Evolutionary conservation across 371 early-diverging fungal species (phyloP), one percentile per base, ranked within the genome.

Genomic region (Cladochytrium tenue): DNA sequence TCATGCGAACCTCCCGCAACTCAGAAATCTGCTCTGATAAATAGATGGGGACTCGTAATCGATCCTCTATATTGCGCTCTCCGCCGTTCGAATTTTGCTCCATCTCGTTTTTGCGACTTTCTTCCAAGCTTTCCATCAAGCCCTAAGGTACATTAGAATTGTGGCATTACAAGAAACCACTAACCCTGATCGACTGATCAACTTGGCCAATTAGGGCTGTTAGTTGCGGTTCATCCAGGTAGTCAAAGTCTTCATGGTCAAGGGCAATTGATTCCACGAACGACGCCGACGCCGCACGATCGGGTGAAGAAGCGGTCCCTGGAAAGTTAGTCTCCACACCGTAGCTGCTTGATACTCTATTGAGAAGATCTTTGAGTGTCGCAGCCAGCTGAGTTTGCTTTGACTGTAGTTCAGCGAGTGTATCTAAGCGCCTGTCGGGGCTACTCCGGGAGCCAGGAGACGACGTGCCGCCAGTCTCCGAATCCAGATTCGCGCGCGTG

Each of bases 21-120:
- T 70, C 66, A 15, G 63, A 32, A 35, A 70, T 32, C 32, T 60
- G 64, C 1, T 52, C 51, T 2, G 63, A 62, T 3, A 70, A 58
- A 17, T 56, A 55, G n/a, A 27, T 34, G 31, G 65, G 62, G 26
- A 64, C 52, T 1, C 61, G 51, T 4, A 55, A 32, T 60, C 62
- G 32, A 53, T 32, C 10, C 36, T n/a, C n/a, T 53, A 27, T 10
- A 57, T 35, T 34, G 34, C 67, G n/a, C 31, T 23, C 30, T 66
- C 60, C 35, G 7, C 15, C 27, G 60, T 34, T 34, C 60, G 60
- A n/a, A 60, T 51, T 10, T 60, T 31, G 13, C 58, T 60, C 25
- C 25, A 20, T 30, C 53, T n/a, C n/a, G n/a, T n/a, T n/a, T n/a
- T n/a, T n/a, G n/a, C n/a, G n/a, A n/a, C n/a, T 60, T 15, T 57